Conservation (phyloP, 768 basidiomycete genomes). For the Xerocomellus chrysenteron region DNA sequence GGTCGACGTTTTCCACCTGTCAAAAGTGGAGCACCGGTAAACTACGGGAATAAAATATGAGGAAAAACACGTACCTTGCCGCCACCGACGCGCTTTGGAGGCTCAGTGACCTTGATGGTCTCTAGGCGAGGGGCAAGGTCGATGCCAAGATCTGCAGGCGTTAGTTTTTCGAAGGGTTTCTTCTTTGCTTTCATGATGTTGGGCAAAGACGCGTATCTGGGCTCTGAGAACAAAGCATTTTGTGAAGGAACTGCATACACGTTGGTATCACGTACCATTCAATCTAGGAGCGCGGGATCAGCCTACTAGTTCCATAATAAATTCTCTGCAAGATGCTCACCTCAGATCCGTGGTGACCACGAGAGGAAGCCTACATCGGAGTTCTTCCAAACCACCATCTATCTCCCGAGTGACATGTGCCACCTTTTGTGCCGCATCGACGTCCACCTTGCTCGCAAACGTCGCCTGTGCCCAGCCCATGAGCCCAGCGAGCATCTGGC, state of each 20-base stretch:
- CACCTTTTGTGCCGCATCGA: slow-evolving; percentile 61
- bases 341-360: slow-evolving; percentile 92
- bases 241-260: neutral
- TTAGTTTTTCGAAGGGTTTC: slow-evolving; percentile 87
- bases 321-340: slow-evolving; percentile 43
- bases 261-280: slow-evolving; percentile 52
- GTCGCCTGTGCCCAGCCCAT: slow-evolving; percentile 93
- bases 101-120: slow-evolving; percentile 85
- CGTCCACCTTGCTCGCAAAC: slow-evolving; percentile 84
- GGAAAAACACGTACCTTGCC: slow-evolving; percentile 60
- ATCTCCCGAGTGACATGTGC: slow-evolving; percentile 84
- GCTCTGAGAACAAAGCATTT: slow-evolving; percentile 53
- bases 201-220: slow-evolving; percentile 94
- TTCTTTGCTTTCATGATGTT: slow-evolving; percentile 99
- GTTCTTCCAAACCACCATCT: slow-evolving; percentile 88
- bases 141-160: slow-evolving; percentile 74
- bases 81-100: slow-evolving; percentile 87
- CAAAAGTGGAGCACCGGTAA: neutral
- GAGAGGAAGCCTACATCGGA: slow-evolving; percentile 76
- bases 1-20: slow-evolving; percentile 81
- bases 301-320: neutral
- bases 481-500: slow-evolving; percentile 95
- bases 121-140: slow-evolving; percentile 84
- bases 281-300: slow-evolving; percentile 43
- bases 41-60: neutral